Evolutionary conservation across 352 stramenopile genomes (phyloP), one percentile per base, ranked within the genome.

Genomic region (Ophiocytium majus): DNA sequence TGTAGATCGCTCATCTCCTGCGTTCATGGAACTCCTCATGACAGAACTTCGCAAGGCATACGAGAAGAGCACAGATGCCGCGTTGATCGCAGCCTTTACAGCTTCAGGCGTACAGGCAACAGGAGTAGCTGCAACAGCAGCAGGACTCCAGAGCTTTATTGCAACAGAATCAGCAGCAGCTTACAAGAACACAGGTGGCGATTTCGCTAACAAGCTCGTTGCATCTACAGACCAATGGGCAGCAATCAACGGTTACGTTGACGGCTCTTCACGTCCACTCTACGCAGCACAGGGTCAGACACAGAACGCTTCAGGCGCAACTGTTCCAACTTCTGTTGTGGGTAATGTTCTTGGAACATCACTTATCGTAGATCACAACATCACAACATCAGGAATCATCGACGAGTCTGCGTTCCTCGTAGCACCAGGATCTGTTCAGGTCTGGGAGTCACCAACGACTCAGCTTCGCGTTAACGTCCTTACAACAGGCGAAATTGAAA

Each of bases 181-280:
- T 71, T 71, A 71, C 57, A 71, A 71, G 57, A 28, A 23, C 23
- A 71, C 57, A 71, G 57, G 57, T 71, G 57, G 57, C 23, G 28
- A 71, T 28, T 71, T 71, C 57, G 57, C 57, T 71, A 71, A 71
- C 57, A 71, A 71, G 57, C 57, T 71, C 57, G 57, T 71, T 71
- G 57, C 57, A 71, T 71, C 57, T 71, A 71, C 57, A 71, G 57
- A 71, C 28, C 57, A 71, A 71, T 71, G 57, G 57, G 57, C 57
- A 71, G 57, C 57, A 71, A 71, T 71, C 57, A 71, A 71, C 57
- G 57, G 57, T 23, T 71, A 71, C 57, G 57, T 71, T 28, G 57
- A 71, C 28, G 57, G 57, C 57, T 23, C 57, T 23, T 71, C 57
- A 71, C 57, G 57, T 71, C 57, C 57, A 71, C 57, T 71, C 28